phyloP scores from a whole-genome alignment of 805 yeast genomes.

The Nakazawaea ambrosiae region DNA sequence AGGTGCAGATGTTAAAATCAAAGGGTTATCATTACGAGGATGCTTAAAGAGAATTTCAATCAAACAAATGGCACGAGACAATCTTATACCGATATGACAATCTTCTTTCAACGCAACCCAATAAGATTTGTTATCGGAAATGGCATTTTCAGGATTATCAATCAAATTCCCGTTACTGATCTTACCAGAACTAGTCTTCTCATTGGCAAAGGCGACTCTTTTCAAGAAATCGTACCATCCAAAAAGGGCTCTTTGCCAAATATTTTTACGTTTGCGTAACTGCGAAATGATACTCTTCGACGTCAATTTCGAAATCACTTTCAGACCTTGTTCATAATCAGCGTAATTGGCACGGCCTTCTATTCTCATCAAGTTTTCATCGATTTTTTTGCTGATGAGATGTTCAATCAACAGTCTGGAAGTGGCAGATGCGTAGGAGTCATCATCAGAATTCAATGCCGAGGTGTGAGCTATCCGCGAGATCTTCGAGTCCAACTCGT shows the following conservation, averaged over 20 bases:
- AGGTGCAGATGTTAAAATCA: slow-evolving; percentile 8
- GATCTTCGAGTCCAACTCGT: background rate
- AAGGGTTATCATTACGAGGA: slow-evolving; percentile 11
- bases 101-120: slow-evolving; percentile 5
- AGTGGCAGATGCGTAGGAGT: no score
- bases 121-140: slow-evolving; percentile 3
- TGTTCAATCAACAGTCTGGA: slow-evolving; percentile 4
- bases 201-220: background rate
- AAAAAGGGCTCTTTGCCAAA: slow-evolving; percentile 1
- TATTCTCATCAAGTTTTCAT: slow-evolving; percentile 1
- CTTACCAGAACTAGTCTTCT: background rate
- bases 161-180: background rate
- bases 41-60: slow-evolving; percentile 4
- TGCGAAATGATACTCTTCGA: background rate
- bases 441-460: background rate
- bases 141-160: slow-evolving; percentile 2
- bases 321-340: slow-evolving; percentile 6
- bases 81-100: slow-evolving; percentile 8
- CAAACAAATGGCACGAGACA: slow-evolving; percentile 3
- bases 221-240: slow-evolving; percentile 10
- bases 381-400: slow-evolving; percentile 5
- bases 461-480: slow-evolving; percentile 1
- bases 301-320: slow-evolving; percentile 1
- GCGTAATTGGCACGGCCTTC: slow-evolving; percentile 9
- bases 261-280: slow-evolving; percentile 5